Evolutionary conservation across 1,284 basidiomycete species (phyloP), one percentile per base, ranked within the genome.

Genomic region (Paramarasmius palmivorus): DNA sequence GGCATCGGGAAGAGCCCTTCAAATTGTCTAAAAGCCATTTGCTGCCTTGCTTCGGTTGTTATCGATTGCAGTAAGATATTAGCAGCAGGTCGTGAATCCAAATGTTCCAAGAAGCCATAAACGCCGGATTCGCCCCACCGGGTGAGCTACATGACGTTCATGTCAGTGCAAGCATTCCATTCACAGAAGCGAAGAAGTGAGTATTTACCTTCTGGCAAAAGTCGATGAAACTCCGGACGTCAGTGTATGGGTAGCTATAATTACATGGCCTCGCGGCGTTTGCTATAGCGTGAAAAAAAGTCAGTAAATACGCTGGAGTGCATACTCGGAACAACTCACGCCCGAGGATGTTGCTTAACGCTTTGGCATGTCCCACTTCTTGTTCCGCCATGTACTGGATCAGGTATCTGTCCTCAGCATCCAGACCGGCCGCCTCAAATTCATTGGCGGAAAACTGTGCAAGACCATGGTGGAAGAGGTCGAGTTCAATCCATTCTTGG

Each of bases 11-110:
- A 84, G 1, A 83, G 63, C 0, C 84, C 84, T 54, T 82, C 76
- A 49, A 86, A 78, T 63, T 88, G 84, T 12, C 84, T 68, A 73
- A 88, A 85, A 44, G 79, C 73, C 79, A 86, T 81, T 68, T 89
- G 82, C 67, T 89, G 85, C 10, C 86, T 72, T 5, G 73, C 80
- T 67, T 88, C 85, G n/a, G 80, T 84, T 0, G 83, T 76, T 59
- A 89, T 83, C 4, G 78, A 74, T 63, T 88, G 80, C 2, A 82
- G 65, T 10, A 88, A 68, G 9, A 88, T 67, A 48, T 78, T 70
- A 1, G 85, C 84, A 2, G 78, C 65, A 3, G 79, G 73, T 19
- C 83, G 74, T 20, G 82, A 83, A 65, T 88, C 72, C 37, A 90
- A 73, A 60, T 86, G 83, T 39, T 79, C 73, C 19, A 86, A 65